Base-by-base conservation (phyloP, 2,329 filamentous ascomycete species). In the Alternaria novae-zelandiae region DNA sequence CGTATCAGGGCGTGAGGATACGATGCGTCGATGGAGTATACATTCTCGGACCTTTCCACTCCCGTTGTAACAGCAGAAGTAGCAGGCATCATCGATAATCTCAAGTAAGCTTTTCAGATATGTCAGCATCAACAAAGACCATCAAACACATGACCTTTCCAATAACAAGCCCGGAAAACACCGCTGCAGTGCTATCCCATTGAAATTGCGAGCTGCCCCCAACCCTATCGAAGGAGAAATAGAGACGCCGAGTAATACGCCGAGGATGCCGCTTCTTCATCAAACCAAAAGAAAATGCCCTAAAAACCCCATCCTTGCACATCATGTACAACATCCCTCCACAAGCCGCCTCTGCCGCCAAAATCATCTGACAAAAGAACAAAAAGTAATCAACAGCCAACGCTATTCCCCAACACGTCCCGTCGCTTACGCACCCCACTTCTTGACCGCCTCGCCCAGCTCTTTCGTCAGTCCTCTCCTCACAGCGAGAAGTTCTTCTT, bases 371-470 rank as follows among this genome's bases (percentile, higher is more conserved):
- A 10, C 13, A 20, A 23, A 23, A 17, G 30, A 36, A 41, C n/a
- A 53, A 25, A 17, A 53, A 32, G 21, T 13, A 36, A 53, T 36
- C 49, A 21, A 20, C 13, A 41, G 36, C 36, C 36, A 41, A 6
- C 49, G 21, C 30, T 26, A 30, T 25, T 49, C 3, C 23, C 23
- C 13, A 28, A 17, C n/a, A 43, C 36, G 36, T 43, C 13, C 13
- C 13, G 13, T 53, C n/a, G 44, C 12, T 57, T 28, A 64, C 10
- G 59, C 50, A 25, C 59, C 62, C 62, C 62, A 62, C 32, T 64
- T 58, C 32, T 64, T 57, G 30, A 64, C 62, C 32, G 62, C 62
- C 30, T 64, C 62, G 13, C 59, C 59, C 54, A 62, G 26, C 20
- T 62, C 62, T 20, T 58, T 64, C 3, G 62, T 58, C 6, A 64